Conservation (phyloP, 164 flowering plant genomes). For the Hamamelis virginiana region DNA sequence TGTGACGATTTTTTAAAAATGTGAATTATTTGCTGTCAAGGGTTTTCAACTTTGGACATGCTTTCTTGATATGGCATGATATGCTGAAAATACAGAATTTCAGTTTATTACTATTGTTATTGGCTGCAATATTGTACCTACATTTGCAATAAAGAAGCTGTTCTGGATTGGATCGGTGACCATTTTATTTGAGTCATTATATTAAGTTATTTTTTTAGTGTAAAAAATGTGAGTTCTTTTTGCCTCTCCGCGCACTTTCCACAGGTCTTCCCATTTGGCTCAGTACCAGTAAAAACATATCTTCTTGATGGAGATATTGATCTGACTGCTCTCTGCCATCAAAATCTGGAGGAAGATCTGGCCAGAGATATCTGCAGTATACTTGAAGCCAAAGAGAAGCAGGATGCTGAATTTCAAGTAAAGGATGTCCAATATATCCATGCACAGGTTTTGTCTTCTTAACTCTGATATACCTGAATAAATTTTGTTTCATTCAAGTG, state of each 20-base stretch:
- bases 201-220: background rate
- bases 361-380: conserved; percentile 22
- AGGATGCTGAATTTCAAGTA: conserved; percentile 18
- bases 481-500: background rate
- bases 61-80: too few relatives aligned
- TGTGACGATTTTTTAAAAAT: too few relatives aligned
- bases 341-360: conserved; percentile 24
- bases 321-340: conserved; percentile 26
- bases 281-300: conserved; percentile 43
- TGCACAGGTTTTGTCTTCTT: conserved; percentile 30
- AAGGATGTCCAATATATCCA: conserved; percentile 24
- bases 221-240: background rate
- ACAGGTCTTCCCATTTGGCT: conserved; percentile 41
- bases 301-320: conserved; percentile 51
- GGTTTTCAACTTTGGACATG: too few relatives aligned
- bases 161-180: background rate
- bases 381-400: conserved; percentile 17
- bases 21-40: too few relatives aligned
- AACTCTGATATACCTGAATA: too few relatives aligned
- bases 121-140: too few relatives aligned
- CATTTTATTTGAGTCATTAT: too few relatives aligned
- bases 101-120: too few relatives aligned
- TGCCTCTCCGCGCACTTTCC: background rate
- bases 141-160: background rate
- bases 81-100: too few relatives aligned